phyloP scores from a whole-genome alignment of 73 alveolate species.

The Paramecium biaurelia region DNA sequence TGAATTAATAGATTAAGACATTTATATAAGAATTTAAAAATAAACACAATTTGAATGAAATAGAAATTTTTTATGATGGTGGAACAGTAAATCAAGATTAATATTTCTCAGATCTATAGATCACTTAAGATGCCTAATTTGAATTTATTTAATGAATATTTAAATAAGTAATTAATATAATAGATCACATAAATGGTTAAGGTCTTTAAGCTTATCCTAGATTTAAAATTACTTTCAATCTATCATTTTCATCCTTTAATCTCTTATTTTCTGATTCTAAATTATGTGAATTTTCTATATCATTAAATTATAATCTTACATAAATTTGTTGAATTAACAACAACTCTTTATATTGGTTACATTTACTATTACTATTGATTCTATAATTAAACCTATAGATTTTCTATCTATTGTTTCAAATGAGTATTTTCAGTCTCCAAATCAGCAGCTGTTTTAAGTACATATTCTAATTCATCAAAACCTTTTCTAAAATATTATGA shows the following conservation, averaged over 20 bases:
- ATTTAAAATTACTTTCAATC: background rate
- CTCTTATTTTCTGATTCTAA: background rate
- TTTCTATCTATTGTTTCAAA: background rate
- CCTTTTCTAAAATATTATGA: background rate
- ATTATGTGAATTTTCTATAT: background rate
- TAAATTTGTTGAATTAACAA: background rate
- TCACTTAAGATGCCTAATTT: background rate
- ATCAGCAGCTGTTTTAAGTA: slow-evolving; percentile 9
- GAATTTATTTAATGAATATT: background rate
- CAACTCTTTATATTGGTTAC: background rate
- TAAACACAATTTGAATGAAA: background rate
- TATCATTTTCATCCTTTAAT: background rate
- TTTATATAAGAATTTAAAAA: background rate
- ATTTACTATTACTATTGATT: background rate
- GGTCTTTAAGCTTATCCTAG: background rate
- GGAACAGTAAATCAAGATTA: background rate
- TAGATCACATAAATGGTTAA: background rate
- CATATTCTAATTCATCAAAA: slow-evolving; percentile 47
- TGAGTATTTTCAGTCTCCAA: background rate
- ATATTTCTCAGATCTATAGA: background rate
- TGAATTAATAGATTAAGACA: background rate
- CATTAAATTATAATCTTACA: background rate
- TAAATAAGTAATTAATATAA: background rate
- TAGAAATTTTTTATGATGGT: background rate
- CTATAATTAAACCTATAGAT: background rate